Base-by-base conservation (phyloP, 2,329 filamentous ascomycete species). In the Chalara sp. region DNA sequence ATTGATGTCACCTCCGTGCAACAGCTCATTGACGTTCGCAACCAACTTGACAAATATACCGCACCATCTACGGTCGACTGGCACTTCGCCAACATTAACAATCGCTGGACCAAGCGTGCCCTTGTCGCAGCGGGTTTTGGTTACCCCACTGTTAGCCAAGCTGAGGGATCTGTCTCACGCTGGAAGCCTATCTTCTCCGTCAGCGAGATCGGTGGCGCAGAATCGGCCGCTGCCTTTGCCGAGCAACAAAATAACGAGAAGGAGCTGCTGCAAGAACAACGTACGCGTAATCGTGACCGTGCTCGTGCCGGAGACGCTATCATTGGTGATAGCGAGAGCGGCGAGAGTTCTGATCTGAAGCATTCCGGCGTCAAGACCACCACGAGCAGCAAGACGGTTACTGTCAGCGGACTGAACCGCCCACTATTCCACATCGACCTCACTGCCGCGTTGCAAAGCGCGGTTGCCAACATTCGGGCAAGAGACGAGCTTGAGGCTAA, bases 151-250 rank as follows among this genome's bases (percentile, higher is more conserved):
- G 61, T 72, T 10, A 74, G 73, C 11, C 46, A 49, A 1, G 44
- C 40, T 21, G 58, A 57, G n/a, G 54, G 46, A 10, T 29, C 67
- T 66, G 6, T 71, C 68, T 50, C 80, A 56, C 80, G 87, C 53
- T 97, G 91, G 92, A 91, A 89, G 66, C 88, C 90, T n/a, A 90
- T 97, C 57, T 97, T 96, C 75, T 90, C 83, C 63, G 89, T 97
- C 28, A 89, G 92, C 2, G 89, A 96, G 64, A 83, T 95, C 56
- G 83, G 89, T 55, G 86, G 89, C 21, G 72, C 74, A 5, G 71
- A 82, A 48, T 88, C 84, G 5, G 87, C 87, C 0, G 85, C 86
- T 1, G 81, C 81, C 0, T 74, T 74, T 6, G 87, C 87, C 0
- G 85, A 91, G 60, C 71, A 76, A 30, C 72, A 76, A 30, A 76